phyloP scores from a whole-genome alignment of 495 filamentous ascomycete genomes.

The Evansstolkia leycettana region DNA sequence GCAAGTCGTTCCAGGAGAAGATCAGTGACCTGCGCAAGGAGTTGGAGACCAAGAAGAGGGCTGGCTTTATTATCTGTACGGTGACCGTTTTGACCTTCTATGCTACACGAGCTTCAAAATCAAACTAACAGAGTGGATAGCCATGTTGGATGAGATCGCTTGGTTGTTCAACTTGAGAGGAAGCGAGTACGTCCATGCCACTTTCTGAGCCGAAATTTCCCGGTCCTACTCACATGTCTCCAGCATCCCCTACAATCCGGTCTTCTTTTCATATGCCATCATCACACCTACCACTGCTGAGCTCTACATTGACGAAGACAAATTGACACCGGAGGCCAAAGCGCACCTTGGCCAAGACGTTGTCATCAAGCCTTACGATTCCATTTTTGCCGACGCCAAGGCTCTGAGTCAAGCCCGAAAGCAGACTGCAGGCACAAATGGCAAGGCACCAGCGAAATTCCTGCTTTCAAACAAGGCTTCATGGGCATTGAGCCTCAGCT shows the following conservation, averaged over 20 bases:
- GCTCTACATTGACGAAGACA: conserved; percentile 72
- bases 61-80: conserved; percentile 76
- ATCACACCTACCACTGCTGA: conserved; percentile 73
- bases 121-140: conserved; percentile 14
- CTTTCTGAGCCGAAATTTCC: not conserved
- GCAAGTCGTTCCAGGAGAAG: conserved; percentile 75
- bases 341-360: conserved; percentile 64
- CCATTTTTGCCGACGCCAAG: conserved; percentile 67
- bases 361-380: conserved; percentile 68
- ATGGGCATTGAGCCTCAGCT: conserved; percentile 79
- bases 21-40: conserved; percentile 81
- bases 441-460: conserved; percentile 47
- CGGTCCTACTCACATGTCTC: conserved; percentile 7
- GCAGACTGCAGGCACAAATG: conserved; percentile 17
- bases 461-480: conserved; percentile 81
- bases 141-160: conserved; percentile 92
- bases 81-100: not conserved
- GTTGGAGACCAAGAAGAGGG: conserved; percentile 79
- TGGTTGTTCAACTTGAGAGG: conserved; percentile 97
- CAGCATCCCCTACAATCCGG: conserved; percentile 93
- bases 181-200: conserved; percentile 50
- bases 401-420: conserved; percentile 36
- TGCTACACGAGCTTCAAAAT: too few species aligned
- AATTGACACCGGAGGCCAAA: conserved; percentile 57
- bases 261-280: conserved; percentile 95